Conservation (phyloP, 2,329 filamentous ascomycete species). For the Alternaria sp. region DNA sequence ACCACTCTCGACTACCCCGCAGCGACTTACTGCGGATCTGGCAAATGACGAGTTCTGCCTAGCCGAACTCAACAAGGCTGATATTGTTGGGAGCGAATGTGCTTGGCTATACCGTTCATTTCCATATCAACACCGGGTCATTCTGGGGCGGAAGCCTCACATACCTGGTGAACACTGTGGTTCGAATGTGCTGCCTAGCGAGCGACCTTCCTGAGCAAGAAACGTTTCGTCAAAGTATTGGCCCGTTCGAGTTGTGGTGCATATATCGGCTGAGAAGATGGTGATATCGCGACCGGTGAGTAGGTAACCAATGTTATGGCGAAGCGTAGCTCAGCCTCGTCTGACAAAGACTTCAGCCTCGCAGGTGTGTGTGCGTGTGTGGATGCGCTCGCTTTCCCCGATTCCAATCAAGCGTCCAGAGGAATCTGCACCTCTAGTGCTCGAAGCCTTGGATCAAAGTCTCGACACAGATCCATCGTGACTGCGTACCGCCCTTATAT, state of each 20-base stretch:
- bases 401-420: not conserved
- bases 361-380: conserved; percentile 10
- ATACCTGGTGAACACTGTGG: conserved; percentile 20
- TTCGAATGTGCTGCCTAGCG: conserved; percentile 23
- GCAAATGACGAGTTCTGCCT: conserved; percentile 16
- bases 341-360: conserved; percentile 21
- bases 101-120: conserved; percentile 1
- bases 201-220: conserved; percentile 7
- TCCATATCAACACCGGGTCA: conserved; percentile 3
- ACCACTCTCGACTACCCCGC: conserved; percentile 16
- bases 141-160: conserved; percentile 6
- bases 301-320: conserved; percentile 14
- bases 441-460: not conserved
- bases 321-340: conserved; percentile 25
- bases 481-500: conserved; percentile 15
- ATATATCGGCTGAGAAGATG: conserved; percentile 7
- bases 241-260: conserved; percentile 6
- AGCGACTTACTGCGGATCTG: conserved; percentile 1
- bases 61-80: conserved; percentile 14
- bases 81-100: conserved; percentile 6
- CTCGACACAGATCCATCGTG: not conserved
- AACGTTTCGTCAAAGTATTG: conserved; percentile 16
- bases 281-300: conserved; percentile 26
- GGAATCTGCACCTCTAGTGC: not conserved
- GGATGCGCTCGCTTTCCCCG: conserved; percentile 13